phyloP scores from a whole-genome alignment of 1,284 basidiomycete species.

The Moesziomyces sp. region DNA sequence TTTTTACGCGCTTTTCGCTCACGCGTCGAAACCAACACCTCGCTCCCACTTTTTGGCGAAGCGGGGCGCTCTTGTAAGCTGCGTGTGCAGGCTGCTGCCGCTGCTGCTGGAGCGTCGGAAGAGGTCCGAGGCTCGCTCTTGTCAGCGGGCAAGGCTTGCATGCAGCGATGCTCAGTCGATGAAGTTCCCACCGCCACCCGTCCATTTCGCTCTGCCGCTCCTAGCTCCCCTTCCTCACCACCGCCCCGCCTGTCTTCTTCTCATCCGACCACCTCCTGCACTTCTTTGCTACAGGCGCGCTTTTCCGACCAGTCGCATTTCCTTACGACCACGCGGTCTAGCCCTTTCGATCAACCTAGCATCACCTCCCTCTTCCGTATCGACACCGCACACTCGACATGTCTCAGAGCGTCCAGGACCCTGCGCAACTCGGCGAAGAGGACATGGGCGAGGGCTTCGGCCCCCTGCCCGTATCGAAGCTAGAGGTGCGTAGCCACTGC shows the following conservation, averaged over 20 bases:
- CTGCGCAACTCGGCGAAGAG: slow-evolving; percentile 36
- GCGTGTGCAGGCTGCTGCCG: no score
- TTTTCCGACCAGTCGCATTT: no score
- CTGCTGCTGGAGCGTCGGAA: not conserved
- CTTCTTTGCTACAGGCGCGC: no score
- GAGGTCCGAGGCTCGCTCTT: not conserved
- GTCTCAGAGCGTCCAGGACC: slow-evolving; percentile 39
- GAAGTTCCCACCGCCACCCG: not conserved
- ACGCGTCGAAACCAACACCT: not conserved
- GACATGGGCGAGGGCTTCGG: slow-evolving; percentile 55
- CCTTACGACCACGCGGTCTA: not conserved
- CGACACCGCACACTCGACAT: slow-evolving; percentile 2
- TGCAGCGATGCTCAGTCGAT: not conserved
- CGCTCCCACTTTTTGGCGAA: not conserved
- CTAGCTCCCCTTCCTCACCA: not conserved
- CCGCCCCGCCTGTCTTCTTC: no score
- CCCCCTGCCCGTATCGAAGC: slow-evolving; percentile 57
- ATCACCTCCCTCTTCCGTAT: not conserved
- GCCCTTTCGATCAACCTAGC: not conserved
- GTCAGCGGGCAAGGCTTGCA: not conserved
- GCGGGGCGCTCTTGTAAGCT: not conserved
- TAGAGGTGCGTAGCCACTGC: slow-evolving; percentile 45
- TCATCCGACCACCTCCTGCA: no score
- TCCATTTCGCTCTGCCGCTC: not conserved
- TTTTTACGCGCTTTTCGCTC: not conserved